Evolutionary conservation across 768 basidiomycete species (phyloP).

Genomic region (Cyclocybe cylindracea): DNA sequence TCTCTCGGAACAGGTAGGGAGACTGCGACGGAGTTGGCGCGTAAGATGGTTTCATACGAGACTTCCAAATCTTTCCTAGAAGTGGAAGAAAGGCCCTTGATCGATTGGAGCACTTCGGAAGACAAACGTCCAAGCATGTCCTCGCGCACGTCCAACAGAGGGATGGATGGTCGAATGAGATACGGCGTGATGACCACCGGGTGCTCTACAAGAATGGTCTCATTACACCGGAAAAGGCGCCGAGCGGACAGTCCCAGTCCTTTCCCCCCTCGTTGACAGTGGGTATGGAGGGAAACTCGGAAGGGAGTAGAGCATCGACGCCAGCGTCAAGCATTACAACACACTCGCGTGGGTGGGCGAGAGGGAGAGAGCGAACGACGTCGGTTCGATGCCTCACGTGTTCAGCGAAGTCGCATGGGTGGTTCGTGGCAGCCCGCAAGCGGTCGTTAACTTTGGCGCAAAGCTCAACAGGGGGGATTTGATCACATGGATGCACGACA

Average conservation of each 20-base stretch:
- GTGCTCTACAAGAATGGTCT: slow-evolving; percentile 29
- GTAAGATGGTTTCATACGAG: slow-evolving; percentile 27
- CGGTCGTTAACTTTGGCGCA: background rate
- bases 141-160: slow-evolving; percentile 22
- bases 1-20: slow-evolving; percentile 26
- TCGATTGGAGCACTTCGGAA: slow-evolving; percentile 8
- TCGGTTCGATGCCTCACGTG: slow-evolving; percentile 4
- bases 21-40: slow-evolving; percentile 33
- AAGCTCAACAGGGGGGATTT: background rate
- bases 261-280: slow-evolving; percentile 4
- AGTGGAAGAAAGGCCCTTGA: slow-evolving; percentile 21
- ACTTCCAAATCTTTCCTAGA: slow-evolving; percentile 10
- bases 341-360: slow-evolving; percentile 15
- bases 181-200: slow-evolving; percentile 34
- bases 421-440: background rate
- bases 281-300: background rate
- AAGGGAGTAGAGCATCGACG: slow-evolving; percentile 27
- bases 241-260: slow-evolving; percentile 29
- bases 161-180: slow-evolving; percentile 22
- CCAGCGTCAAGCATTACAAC: slow-evolving; percentile 31
- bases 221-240: slow-evolving; percentile 18
- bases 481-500: background rate
- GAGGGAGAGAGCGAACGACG: background rate
- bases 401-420: slow-evolving; percentile 4
- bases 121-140: slow-evolving; percentile 27